phyloP scores from a whole-genome alignment of 257 asterid species.

The Euphrasia confusa region DNA sequence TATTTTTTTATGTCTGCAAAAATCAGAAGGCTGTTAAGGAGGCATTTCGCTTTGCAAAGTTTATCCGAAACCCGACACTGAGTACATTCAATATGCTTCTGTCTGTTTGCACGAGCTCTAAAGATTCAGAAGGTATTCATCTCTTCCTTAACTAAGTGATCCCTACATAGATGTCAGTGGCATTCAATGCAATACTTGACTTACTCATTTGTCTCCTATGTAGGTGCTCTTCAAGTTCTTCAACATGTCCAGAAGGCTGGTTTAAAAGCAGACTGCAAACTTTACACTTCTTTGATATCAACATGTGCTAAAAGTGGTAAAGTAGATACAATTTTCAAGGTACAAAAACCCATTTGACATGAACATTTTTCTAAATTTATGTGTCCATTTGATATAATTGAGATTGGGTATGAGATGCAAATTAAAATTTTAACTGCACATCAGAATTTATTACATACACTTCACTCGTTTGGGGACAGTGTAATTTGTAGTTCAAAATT shows the following conservation, averaged over 20 bases:
- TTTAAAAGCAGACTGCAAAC: conserved; percentile 83
- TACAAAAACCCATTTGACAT: conserved; percentile 28
- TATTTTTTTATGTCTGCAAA: conserved; percentile 76
- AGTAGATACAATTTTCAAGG: conserved; percentile 96
- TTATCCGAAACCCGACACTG: conserved; percentile 77
- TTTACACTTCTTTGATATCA: conserved; percentile 88
- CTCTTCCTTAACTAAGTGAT: conserved; percentile 14
- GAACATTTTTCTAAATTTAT: conserved; percentile 23
- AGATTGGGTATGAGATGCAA: background rate
- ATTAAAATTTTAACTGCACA: background rate
- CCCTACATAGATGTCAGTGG: conserved; percentile 17
- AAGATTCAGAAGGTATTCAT: conserved; percentile 65
- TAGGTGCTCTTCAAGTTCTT: conserved; percentile 84
- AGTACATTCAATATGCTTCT: conserved; percentile 97
- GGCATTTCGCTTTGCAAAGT: conserved; percentile 81
- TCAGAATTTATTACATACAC: too few species aligned
- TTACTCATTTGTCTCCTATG: conserved; percentile 25
- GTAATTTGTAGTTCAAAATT: too few species aligned
- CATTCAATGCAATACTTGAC: conserved; percentile 12
- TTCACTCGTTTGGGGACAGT: too few species aligned
- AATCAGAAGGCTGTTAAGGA: conserved; percentile 72
- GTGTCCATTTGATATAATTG: background rate
- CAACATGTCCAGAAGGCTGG: conserved; percentile 67
- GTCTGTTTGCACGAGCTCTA: conserved; percentile 87
- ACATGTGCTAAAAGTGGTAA: conserved; percentile 96